Evolutionary conservation across 768 basidiomycete genomes (phyloP).

Genomic region (Lentinus brumalis): DNA sequence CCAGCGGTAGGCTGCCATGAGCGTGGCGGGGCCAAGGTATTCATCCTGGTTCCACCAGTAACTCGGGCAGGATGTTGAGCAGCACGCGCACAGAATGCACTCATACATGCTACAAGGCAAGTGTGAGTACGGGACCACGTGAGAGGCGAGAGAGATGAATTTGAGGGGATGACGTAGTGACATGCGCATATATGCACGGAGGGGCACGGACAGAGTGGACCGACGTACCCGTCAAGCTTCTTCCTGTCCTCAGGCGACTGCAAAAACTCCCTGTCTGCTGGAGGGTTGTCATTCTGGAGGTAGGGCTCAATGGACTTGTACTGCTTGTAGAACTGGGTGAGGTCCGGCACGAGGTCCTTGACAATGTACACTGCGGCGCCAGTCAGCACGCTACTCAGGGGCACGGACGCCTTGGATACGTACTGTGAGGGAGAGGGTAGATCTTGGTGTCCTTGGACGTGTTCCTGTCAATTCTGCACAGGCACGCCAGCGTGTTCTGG

Average conservation of each 20-base stretch:
- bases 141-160: too few species aligned
- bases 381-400: background rate
- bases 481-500: slow-evolving; percentile 95
- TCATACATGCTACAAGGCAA: slow-evolving; percentile 85
- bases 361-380: slow-evolving; percentile 87
- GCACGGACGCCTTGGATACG: slow-evolving; percentile 32
- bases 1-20: slow-evolving; percentile 98
- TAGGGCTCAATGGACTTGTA: slow-evolving; percentile 99
- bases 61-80: slow-evolving; percentile 95
- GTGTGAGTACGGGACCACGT: background rate
- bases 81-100: slow-evolving; percentile 96
- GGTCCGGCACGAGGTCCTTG: slow-evolving; percentile 95
- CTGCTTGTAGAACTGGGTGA: slow-evolving; percentile 95
- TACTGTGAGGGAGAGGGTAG: slow-evolving; percentile 97
- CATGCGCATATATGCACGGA: slow-evolving; percentile 27
- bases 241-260: slow-evolving; percentile 90
- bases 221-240: slow-evolving; percentile 72
- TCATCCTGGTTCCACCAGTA: slow-evolving; percentile 99
- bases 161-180: slow-evolving; percentile 7
- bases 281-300: slow-evolving; percentile 91
- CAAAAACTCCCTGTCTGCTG: slow-evolving; percentile 81
- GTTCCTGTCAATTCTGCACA: slow-evolving; percentile 90
- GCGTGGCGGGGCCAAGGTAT: slow-evolving; percentile 94
- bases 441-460: slow-evolving; percentile 78
- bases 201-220: background rate